These are phyloP conservation scores for Naganishia sp. DNA, from an alignment of 1,284 basidiomycete species.

Conservation along the genomic window DNA sequence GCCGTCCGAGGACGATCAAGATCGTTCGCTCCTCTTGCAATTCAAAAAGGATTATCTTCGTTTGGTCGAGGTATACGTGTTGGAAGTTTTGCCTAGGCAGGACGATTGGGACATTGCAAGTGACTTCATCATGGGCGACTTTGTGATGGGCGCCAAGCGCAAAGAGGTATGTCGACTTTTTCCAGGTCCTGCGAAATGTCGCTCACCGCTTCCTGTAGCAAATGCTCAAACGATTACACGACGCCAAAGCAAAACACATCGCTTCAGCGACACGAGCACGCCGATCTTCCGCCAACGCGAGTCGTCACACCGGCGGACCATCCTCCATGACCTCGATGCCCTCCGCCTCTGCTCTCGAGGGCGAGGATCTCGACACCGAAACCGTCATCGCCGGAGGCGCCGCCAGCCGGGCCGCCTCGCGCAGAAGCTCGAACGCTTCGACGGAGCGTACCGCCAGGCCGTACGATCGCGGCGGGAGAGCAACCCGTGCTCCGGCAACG, in stretches of 20 bases:
- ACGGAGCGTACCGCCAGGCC: conserved; percentile 24
- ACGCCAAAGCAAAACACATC: conserved; percentile 21
- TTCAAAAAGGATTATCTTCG: conserved; percentile 28
- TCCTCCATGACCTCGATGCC: conserved; percentile 18
- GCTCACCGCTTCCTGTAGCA: neutral
- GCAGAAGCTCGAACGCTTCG: conserved; percentile 14
- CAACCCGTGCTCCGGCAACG: neutral
- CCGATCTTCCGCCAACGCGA: conserved; percentile 5
- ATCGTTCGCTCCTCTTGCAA: conserved; percentile 21
- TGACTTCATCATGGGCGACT: conserved; percentile 28
- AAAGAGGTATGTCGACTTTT: conserved; percentile 25
- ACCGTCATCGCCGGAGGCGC: conserved; percentile 16
- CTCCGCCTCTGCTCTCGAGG: conserved; percentile 8
- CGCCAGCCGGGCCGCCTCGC: neutral
- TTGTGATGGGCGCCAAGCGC: conserved; percentile 22
- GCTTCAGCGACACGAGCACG: conserved; percentile 15
- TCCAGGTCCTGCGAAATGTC: neutral
- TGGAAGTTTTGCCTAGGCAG: conserved; percentile 26
- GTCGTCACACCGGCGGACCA: neutral
- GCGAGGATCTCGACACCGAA: conserved; percentile 16
- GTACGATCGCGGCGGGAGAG: neutral
- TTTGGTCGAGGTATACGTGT: conserved; percentile 29
- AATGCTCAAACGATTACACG: conserved; percentile 26
- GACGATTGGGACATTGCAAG: conserved; percentile 34
- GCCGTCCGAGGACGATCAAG: conserved; percentile 6